Conservation (phyloP, 2,329 filamentous ascomycete species). For the Sporothrix brasiliensis region DNA sequence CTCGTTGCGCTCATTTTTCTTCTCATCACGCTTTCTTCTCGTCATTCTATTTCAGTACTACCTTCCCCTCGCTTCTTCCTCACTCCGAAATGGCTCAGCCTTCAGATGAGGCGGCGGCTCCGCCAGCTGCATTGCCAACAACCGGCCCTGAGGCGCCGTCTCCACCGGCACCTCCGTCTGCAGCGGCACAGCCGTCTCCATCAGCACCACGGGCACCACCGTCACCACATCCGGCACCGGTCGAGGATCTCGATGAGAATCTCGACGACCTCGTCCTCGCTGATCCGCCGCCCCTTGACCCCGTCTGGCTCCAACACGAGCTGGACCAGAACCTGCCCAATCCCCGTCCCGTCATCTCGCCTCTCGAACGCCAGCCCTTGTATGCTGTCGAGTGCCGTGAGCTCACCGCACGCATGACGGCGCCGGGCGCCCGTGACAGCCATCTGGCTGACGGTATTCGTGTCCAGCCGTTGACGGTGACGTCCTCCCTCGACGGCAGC, state of each 20-base stretch:
- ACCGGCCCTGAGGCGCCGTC: background rate
- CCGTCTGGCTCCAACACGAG: constrained; percentile 49
- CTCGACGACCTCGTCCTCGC: constrained; percentile 40
- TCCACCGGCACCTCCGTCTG: background rate
- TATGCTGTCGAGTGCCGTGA: constrained; percentile 50
- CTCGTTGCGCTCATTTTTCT: background rate
- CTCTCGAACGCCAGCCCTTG: constrained; percentile 44
- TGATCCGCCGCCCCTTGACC: constrained; percentile 46
- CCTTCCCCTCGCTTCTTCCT: constrained; percentile 16
- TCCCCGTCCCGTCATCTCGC: constrained; percentile 38
- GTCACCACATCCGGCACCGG: background rate
- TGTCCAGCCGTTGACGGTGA: constrained; percentile 40
- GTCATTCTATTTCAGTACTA: background rate
- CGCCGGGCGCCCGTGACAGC: constrained; percentile 44
- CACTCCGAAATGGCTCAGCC: constrained; percentile 6
- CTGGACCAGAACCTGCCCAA: constrained; percentile 39
- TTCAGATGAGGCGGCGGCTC: background rate
- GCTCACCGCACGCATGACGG: constrained; percentile 45
- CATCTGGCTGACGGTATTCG: constrained; percentile 45
- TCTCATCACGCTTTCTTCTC: background rate
- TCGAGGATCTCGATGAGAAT: constrained; percentile 29
- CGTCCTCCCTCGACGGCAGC: constrained; percentile 43
- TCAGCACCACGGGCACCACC: background rate
- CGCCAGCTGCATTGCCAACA: background rate
- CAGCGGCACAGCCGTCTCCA: background rate